phyloP scores from a whole-genome alignment of 192 early-diverging fungal species.

The Chytriomyces hyalinus region DNA sequence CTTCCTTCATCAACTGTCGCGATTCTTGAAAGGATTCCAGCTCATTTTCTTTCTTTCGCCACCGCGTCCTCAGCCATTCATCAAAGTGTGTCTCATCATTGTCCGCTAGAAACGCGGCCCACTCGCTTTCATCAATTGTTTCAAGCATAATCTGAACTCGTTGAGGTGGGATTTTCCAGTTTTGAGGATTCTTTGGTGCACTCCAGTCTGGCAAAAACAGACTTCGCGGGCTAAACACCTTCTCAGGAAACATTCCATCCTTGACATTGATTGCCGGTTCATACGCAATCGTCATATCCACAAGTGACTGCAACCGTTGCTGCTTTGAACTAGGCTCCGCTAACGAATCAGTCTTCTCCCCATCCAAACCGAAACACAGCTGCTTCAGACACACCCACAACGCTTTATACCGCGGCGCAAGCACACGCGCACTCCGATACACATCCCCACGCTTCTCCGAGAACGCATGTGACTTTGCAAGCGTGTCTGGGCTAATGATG shows the following conservation, averaged over 20 bases:
- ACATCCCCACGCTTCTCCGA: constrained; percentile 50
- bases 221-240: constrained; percentile 26
- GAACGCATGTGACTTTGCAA: constrained; percentile 69
- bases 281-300: constrained; percentile 26
- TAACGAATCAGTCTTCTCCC: too few species aligned
- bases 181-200: background rate
- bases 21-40: background rate
- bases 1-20: background rate
- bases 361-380: background rate
- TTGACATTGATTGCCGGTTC: constrained; percentile 18
- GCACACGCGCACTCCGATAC: constrained; percentile 6
- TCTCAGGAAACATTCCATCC: constrained; percentile 22
- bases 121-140: background rate
- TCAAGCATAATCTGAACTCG: constrained; percentile 22
- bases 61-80: constrained; percentile 18
- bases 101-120: background rate
- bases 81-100: constrained; percentile 19
- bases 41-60: constrained; percentile 15
- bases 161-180: background rate
- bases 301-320: background rate
- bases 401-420: constrained; percentile 27
- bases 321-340: background rate
- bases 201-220: constrained; percentile 20
- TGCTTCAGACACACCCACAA: constrained; percentile 2
- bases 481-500: constrained; percentile 77